Evolutionary conservation across 495 filamentous ascomycete species (phyloP).

Genomic region (Neurospora africana): DNA sequence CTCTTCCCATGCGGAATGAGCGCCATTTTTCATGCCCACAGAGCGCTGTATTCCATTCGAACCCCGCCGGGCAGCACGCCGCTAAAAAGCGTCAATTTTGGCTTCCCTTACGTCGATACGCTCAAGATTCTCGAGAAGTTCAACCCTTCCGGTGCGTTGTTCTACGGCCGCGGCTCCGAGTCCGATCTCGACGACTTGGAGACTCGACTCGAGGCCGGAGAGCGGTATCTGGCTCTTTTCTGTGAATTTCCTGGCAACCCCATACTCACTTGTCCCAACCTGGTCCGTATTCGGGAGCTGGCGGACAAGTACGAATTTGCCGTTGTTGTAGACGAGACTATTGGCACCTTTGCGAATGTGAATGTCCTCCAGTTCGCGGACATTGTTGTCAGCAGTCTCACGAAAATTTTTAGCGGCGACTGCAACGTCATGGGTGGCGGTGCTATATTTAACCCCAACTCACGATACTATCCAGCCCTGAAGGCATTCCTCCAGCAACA

Average conservation of each 20-base stretch:
- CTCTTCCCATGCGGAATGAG: constrained; percentile 88
- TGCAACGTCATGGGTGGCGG: constrained; percentile 97
- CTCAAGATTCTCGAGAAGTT: constrained; percentile 92
- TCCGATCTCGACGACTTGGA: constrained; percentile 85
- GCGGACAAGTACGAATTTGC: constrained; percentile 82
- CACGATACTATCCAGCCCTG: constrained; percentile 55
- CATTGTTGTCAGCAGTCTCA: constrained; percentile 85
- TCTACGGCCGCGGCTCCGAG: constrained; percentile 76
- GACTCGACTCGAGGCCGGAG: constrained; percentile 54
- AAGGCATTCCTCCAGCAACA: constrained; percentile 50
- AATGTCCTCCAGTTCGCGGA: constrained; percentile 84
- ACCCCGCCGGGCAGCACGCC: constrained; percentile 25
- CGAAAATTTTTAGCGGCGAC: constrained; percentile 94
- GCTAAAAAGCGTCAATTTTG: constrained; percentile 60
- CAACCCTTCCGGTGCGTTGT: constrained; percentile 69
- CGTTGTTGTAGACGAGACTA: constrained; percentile 89
- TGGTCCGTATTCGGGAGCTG: constrained; percentile 64
- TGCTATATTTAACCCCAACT: constrained; percentile 72
- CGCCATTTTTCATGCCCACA: constrained; percentile 83
- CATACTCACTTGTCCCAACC: constrained; percentile 71
- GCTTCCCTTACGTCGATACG: constrained; percentile 93
- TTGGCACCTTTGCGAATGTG: constrained; percentile 93
- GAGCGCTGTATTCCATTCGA: constrained; percentile 50
- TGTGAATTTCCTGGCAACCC: constrained; percentile 95
- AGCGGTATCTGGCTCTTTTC: constrained; percentile 75